Evolutionary conservation across 371 early-diverging fungal genomes (phyloP).

Genomic region (Blakeslea trispora): DNA sequence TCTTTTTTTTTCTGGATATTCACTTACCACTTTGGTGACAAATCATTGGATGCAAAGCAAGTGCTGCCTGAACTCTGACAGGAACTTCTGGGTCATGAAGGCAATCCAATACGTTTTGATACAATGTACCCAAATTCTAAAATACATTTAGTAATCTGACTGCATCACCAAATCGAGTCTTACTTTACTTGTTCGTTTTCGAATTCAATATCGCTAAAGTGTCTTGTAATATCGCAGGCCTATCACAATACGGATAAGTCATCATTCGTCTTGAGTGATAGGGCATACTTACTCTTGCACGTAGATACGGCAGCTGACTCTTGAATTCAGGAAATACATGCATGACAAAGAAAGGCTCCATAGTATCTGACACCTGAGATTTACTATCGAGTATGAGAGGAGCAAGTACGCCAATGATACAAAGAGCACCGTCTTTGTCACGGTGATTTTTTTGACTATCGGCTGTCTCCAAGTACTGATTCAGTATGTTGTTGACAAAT

Average conservation of each 20-base stretch:
- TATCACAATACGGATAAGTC: not conserved
- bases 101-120: constrained; percentile 65
- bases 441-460: constrained; percentile 70
- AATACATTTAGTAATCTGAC: constrained; percentile 3
- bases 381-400: constrained; percentile 64
- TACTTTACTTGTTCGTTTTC: constrained; percentile 32
- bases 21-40: constrained; percentile 61
- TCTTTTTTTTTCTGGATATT: not conserved
- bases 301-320: constrained; percentile 75
- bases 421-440: constrained; percentile 87
- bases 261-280: constrained; percentile 3
- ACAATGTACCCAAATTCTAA: constrained; percentile 55
- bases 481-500: constrained; percentile 73
- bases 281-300: constrained; percentile 65
- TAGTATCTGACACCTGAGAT: constrained; percentile 61
- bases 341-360: constrained; percentile 78
- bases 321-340: constrained; percentile 89
- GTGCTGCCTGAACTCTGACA: constrained; percentile 81
- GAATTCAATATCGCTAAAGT: constrained; percentile 46
- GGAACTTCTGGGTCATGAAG: constrained; percentile 81
- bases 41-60: constrained; percentile 78
- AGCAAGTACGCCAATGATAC: constrained; percentile 76
- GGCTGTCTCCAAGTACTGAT: constrained; percentile 54
- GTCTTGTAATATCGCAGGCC: constrained; percentile 44
- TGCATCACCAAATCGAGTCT: not conserved